Percentiles rank a stretch among this genome's conserved stretches.
phyloP scores from a whole-genome alignment of 495 filamentous ascomycete genomes.

The Schizothecium vesticola region DNA sequence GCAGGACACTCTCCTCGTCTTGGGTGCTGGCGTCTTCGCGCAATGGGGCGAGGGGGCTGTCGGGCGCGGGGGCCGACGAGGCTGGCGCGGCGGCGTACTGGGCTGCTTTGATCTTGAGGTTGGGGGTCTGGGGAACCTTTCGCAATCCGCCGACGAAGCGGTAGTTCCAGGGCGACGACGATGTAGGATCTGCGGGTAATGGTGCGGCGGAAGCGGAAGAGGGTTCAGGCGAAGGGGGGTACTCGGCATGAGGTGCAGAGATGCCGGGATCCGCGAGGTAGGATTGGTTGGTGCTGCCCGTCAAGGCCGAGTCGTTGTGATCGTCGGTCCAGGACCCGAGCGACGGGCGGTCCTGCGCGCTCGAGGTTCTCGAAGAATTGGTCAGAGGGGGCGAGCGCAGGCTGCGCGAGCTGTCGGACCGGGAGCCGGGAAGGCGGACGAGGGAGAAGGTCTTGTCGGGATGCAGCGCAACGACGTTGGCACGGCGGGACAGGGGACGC shows the following conservation, averaged over 20 bases:
- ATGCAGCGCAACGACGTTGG: constrained; percentile 37
- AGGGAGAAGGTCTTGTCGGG: constrained; percentile 47
- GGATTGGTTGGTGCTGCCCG: constrained; percentile 26
- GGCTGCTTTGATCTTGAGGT: constrained; percentile 38
- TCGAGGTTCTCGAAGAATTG: constrained; percentile 34
- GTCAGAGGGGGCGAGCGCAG: constrained; percentile 30
- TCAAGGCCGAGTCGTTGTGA: constrained; percentile 38
- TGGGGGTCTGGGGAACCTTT: constrained; percentile 47
- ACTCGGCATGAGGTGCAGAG: constrained; percentile 24
- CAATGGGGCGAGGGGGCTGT: constrained; percentile 37
- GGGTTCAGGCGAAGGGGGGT: constrained; percentile 22
- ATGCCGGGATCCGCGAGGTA: constrained; percentile 37
- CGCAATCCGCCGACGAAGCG: constrained; percentile 51
- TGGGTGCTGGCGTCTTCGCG: constrained; percentile 30
- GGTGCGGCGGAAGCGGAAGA: constrained; percentile 32
- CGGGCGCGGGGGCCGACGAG: constrained; percentile 13
- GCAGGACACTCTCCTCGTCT: constrained; percentile 20
- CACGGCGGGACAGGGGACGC: constrained; percentile 34
- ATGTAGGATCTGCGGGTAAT: constrained; percentile 38
- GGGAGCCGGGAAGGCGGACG: constrained; percentile 21
- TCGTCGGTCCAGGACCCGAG: constrained; percentile 43
- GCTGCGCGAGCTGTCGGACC: constrained; percentile 18
- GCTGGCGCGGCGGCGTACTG: constrained; percentile 13
- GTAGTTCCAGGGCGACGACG: constrained; percentile 48
- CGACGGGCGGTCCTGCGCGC: constrained; percentile 42